These are phyloP conservation scores for Hebeloma cylindrosporum DNA, from an alignment of 768 basidiomycete genomes.

Conservation along the genomic window DNA sequence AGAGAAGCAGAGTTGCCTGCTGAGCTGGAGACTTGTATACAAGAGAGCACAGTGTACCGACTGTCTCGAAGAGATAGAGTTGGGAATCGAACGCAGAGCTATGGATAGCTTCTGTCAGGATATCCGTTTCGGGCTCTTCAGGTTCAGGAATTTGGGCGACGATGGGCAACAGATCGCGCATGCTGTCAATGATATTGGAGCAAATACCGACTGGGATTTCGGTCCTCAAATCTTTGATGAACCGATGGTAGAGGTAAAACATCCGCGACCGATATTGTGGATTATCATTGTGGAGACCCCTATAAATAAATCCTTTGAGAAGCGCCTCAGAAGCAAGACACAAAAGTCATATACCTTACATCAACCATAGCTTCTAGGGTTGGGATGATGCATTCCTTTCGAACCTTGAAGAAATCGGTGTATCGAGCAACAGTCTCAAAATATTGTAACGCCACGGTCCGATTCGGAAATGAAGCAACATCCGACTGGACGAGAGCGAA, in stretches of 20 bases:
- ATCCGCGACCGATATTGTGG: constrained; percentile 69
- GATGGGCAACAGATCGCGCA: constrained; percentile 78
- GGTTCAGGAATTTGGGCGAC: constrained; percentile 73
- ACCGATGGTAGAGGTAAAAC: constrained; percentile 91
- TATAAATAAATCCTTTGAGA: constrained; percentile 27
- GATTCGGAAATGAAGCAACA: constrained; percentile 80
- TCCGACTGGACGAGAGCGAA: constrained; percentile 80
- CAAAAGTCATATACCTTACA: too few relatives aligned
- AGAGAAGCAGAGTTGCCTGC: constrained; percentile 67
- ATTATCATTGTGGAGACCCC: constrained; percentile 84
- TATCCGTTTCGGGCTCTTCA: constrained; percentile 70
- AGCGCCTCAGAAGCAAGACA: constrained; percentile 26
- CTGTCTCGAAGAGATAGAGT: constrained; percentile 91
- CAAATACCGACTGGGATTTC: constrained; percentile 78
- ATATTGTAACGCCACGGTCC: constrained; percentile 82
- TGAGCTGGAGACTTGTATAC: constrained; percentile 65
- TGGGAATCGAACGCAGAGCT: constrained; percentile 84
- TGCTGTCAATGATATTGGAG: constrained; percentile 64
- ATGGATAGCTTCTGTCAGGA: constrained; percentile 78
- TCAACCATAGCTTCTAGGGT: constrained; percentile 89
- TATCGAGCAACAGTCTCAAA: constrained; percentile 94
- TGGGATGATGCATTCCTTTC: constrained; percentile 84
- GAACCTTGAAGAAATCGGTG: constrained; percentile 93
- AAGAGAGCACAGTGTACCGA: constrained; percentile 82
- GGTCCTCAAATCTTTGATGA: constrained; percentile 79